Conservation (phyloP, 148 eudicot genomes). For the Linanthus parryae region DNA sequence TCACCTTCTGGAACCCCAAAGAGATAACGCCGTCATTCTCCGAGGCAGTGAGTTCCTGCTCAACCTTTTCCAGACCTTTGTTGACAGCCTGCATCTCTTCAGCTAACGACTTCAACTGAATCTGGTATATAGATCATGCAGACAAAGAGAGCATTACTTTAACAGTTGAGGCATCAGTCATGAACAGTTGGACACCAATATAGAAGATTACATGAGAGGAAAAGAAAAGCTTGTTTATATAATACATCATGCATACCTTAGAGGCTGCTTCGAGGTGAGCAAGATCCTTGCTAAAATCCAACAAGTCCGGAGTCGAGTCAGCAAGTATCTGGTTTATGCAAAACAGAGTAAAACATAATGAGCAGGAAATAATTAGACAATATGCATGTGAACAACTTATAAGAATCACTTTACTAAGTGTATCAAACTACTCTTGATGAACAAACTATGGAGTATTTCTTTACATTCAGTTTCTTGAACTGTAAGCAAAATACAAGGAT, state of each 20-base stretch:
- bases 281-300: conserved; percentile 93
- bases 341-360: conserved; percentile 2
- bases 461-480: neutral
- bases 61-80: conserved; percentile 99
- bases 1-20: conserved; percentile 80
- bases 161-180: too few species aligned
- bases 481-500: too few species aligned
- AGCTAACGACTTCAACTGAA: conserved; percentile 91
- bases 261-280: conserved; percentile 90
- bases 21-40: conserved; percentile 90
- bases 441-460: neutral
- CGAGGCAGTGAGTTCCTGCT: conserved; percentile 92
- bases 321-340: conserved; percentile 53
- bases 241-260: conserved; percentile 44
- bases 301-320: conserved; percentile 83
- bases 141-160: conserved; percentile 3
- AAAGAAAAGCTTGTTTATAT: neutral
- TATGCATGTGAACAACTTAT: neutral
- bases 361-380: neutral
- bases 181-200: too few species aligned
- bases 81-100: conserved; percentile 99
- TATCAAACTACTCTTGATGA: too few species aligned
- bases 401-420: neutral
- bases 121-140: conserved; percentile 29
- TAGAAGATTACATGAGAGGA: neutral